Evolutionary conservation across 352 stramenopile species (phyloP).

Genomic region (Pythium pectinolyticum): DNA sequence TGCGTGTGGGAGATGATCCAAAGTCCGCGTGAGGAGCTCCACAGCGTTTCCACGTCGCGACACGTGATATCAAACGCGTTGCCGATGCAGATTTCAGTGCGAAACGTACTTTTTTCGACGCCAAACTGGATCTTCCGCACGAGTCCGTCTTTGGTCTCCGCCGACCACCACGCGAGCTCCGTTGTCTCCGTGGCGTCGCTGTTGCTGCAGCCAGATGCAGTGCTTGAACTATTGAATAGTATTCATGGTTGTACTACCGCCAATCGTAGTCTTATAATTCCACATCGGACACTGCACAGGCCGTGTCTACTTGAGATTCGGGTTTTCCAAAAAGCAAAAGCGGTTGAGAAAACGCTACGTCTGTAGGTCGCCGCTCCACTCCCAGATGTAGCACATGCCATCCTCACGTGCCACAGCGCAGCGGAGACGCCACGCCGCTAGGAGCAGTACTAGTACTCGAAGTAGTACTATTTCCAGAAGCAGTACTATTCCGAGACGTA

Average conservation of each 20-base stretch:
- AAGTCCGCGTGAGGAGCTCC: constrained; percentile 62
- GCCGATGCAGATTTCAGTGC: constrained; percentile 75
- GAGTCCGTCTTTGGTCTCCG: constrained; percentile 56
- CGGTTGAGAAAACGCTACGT: constrained; percentile 84
- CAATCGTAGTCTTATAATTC: too few relatives aligned
- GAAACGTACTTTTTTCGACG: constrained; percentile 62
- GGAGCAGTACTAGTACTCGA: constrained; percentile 13
- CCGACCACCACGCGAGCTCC: constrained; percentile 81
- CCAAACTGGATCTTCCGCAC: constrained; percentile 74
- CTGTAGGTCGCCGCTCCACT: constrained; percentile 77
- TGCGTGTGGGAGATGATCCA: constrained; percentile 59
- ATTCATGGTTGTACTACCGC: too few relatives aligned
- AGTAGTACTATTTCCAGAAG: constrained; percentile 6
- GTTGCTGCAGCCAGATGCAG: too few relatives aligned
- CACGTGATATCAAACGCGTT: constrained; percentile 44
- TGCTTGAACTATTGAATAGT: too few relatives aligned
- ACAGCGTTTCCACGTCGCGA: constrained; percentile 27
- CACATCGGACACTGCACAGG: constrained; percentile 66
- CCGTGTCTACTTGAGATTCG: constrained; percentile 80
- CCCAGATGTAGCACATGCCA: constrained; percentile 80
- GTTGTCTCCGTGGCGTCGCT: constrained; percentile 35
- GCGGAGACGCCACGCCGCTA: constrained; percentile 19
- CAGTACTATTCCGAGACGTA: constrained; percentile 12
- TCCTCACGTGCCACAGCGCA: constrained; percentile 82
- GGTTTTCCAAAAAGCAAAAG: constrained; percentile 79